Percentiles rank a stretch among this genome's conserved stretches.
Evolutionary conservation across 164 flowering plant species (phyloP).

Genomic region (Platanus orientalis): DNA sequence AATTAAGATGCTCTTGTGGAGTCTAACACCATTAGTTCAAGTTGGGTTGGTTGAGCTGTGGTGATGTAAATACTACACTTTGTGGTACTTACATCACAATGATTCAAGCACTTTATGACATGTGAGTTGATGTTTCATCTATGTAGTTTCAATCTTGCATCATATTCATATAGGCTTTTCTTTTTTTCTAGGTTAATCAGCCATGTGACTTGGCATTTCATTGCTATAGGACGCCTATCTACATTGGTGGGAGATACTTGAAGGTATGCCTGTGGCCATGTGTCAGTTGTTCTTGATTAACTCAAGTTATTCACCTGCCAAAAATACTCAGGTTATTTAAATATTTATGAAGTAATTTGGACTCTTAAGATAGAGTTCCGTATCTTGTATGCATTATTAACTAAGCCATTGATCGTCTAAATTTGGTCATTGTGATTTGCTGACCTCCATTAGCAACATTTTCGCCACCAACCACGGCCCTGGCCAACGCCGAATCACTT

Average conservation of each 20-base stretch:
- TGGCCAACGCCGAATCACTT: too few species aligned
- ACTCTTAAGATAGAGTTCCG: too few species aligned
- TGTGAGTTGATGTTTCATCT: background rate
- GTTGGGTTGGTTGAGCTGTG: background rate
- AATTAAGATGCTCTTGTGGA: background rate
- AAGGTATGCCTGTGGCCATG: constrained; percentile 48
- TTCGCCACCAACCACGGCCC: too few species aligned
- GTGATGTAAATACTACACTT: background rate
- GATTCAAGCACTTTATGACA: background rate
- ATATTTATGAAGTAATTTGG: too few species aligned
- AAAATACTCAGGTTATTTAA: too few species aligned
- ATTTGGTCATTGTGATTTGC: too few species aligned
- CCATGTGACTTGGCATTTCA: constrained; percentile 48
- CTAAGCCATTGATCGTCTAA: too few species aligned
- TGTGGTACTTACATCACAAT: background rate
- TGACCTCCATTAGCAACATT: too few species aligned
- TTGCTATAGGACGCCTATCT: constrained; percentile 59
- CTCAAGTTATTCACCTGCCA: too few species aligned
- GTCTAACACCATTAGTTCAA: background rate
- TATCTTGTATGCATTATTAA: too few species aligned
- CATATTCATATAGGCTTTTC: constrained; percentile 1
- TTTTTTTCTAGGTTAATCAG: constrained; percentile 43
- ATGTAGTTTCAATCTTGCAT: background rate
- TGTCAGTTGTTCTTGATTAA: background rate
- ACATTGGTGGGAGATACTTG: constrained; percentile 85